Evolutionary conservation across 108 stramenopile species (phyloP).

Genomic region (Poteriospumella lacustris): DNA sequence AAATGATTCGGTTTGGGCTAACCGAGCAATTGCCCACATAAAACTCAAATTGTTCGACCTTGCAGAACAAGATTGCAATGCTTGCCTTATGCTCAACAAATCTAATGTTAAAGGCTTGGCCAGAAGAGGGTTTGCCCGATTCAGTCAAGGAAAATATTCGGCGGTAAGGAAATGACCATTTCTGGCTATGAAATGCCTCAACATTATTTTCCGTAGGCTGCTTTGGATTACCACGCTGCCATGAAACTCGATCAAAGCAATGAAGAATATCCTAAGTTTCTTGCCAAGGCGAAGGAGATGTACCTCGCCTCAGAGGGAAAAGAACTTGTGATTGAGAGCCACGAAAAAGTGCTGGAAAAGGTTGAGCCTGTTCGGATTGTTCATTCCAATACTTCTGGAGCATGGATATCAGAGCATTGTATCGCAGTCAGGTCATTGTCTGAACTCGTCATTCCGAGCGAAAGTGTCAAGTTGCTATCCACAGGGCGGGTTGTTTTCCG

Average conservation of each 20-base stretch:
- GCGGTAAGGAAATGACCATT: neutral
- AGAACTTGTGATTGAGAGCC: too few species aligned
- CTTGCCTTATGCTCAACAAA: neutral
- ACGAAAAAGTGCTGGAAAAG: too few species aligned
- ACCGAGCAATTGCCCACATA: slow-evolving; percentile 17
- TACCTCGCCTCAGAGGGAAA: too few species aligned
- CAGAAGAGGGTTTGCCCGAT: slow-evolving; percentile 12
- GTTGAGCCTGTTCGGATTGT: too few species aligned
- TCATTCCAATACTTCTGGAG: too few species aligned
- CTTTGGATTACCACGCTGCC: neutral
- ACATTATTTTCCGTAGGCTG: neutral
- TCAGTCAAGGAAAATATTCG: slow-evolving; percentile 9
- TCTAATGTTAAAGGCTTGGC: neutral
- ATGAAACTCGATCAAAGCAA: neutral
- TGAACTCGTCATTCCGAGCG: too few species aligned
- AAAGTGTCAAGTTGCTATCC: too few species aligned
- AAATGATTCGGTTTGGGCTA: slow-evolving; percentile 11
- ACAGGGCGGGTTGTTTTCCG: too few species aligned
- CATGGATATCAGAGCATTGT: too few species aligned
- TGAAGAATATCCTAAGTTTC: neutral
- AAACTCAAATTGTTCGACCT: neutral
- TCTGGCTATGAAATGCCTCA: neutral
- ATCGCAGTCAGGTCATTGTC: too few species aligned
- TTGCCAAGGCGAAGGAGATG: neutral
- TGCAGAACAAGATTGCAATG: slow-evolving; percentile 9